Evolutionary conservation across 23 red algal species (phyloP).

Genomic region (Gracilaria domingensis): DNA sequence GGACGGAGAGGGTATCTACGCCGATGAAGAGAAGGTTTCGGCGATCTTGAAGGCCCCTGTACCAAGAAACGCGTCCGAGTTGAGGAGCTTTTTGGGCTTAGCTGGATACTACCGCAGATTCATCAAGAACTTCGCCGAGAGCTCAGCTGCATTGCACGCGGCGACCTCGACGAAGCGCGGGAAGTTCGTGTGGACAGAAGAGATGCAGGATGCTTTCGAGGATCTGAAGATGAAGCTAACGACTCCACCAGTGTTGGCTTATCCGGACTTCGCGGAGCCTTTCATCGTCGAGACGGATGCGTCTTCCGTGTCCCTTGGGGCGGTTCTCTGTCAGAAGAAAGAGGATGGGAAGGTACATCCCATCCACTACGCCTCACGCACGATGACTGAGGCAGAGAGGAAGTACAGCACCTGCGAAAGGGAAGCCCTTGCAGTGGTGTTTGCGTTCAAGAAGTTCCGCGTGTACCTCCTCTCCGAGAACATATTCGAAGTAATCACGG

Average conservation of each 20-base stretch:
- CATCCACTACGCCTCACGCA: too few species aligned
- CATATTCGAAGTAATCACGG: not conserved
- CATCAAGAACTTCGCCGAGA: too few species aligned
- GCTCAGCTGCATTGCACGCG: too few species aligned
- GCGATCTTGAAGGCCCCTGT: not conserved
- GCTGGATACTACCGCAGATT: constrained; percentile 15
- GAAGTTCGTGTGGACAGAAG: constrained; percentile 13
- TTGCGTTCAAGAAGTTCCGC: constrained; percentile 11
- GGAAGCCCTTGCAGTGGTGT: constrained; percentile 2
- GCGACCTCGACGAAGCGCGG: too few species aligned
- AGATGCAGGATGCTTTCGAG: not conserved
- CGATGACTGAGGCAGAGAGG: too few species aligned
- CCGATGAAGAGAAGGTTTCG: not conserved
- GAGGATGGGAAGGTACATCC: too few species aligned
- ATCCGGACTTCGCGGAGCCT: constrained; percentile 3
- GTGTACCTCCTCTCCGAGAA: constrained; percentile 3
- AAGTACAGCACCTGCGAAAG: not conserved
- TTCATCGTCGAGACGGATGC: too few species aligned
- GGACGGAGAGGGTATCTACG: too few species aligned
- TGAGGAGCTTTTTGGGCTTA: not conserved
- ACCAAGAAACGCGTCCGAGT: not conserved
- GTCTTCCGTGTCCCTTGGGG: too few species aligned
- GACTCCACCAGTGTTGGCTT: constrained; percentile 1
- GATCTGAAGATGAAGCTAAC: constrained; percentile 26
- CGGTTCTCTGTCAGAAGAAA: too few species aligned